phyloP scores from a whole-genome alignment of 805 yeast genomes.

The Saccharomycopsis sp. region DNA sequence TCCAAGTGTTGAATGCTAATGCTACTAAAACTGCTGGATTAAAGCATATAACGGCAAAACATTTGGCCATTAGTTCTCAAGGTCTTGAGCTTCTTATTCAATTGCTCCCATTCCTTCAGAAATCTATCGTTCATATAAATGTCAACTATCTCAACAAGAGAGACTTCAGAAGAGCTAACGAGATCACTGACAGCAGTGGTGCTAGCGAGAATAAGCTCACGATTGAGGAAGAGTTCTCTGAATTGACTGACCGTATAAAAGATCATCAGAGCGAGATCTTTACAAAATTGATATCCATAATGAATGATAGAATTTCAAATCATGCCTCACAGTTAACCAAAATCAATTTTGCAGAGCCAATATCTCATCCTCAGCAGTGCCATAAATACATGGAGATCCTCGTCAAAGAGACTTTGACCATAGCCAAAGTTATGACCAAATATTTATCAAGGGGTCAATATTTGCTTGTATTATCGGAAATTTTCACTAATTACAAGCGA shows the following conservation, averaged over 20 bases:
- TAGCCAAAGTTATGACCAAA: conserved; percentile 51
- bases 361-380: conserved; percentile 39
- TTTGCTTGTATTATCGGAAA: conserved; percentile 29
- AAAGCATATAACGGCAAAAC: conserved; percentile 67
- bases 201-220: conserved; percentile 24
- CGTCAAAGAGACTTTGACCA: conserved; percentile 60
- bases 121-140: conserved; percentile 29
- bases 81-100: conserved; percentile 45
- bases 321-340: conserved; percentile 43
- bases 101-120: conserved; percentile 32
- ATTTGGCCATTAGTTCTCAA: conserved; percentile 62
- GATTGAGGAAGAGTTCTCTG: conserved; percentile 33
- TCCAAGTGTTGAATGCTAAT: conserved; percentile 65
- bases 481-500: conserved; percentile 49
- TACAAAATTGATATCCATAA: conserved; percentile 58
- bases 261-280: conserved; percentile 62
- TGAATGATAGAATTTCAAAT: conserved; percentile 54
- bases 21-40: conserved; percentile 71
- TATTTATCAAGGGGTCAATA: conserved; percentile 49
- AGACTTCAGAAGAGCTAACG: conserved; percentile 12
- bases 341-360: conserved; percentile 45
- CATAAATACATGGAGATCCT: conserved; percentile 60
- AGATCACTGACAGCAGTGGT: conserved; percentile 8
- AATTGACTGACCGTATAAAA: conserved; percentile 35
- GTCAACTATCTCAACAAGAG: conserved; percentile 7